A percentile compares a stretch with the other conserved stretches of the same genome.
Conservation (phyloP, 352 stramenopile genomes). For the Phytophthora citricola region DNA sequence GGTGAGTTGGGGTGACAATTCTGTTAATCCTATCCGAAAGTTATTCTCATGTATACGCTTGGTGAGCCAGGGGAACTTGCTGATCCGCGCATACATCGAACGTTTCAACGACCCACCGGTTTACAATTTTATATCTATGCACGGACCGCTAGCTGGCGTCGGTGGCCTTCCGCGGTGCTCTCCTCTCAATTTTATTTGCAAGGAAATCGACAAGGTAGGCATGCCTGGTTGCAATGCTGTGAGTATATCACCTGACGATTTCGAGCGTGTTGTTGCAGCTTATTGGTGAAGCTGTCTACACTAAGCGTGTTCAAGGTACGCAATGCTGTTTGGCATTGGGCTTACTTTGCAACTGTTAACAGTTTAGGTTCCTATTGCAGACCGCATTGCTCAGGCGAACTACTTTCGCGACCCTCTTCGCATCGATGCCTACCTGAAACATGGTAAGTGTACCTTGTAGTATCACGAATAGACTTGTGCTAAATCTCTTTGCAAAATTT, state of each 20-base stretch:
- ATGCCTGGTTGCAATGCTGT: not conserved
- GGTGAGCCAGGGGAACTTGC: slow-evolving; percentile 78
- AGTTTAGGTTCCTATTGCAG: slow-evolving; percentile 34
- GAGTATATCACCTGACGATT: slow-evolving; percentile 6
- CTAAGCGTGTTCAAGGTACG: slow-evolving; percentile 80
- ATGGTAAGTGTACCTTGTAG: slow-evolving; percentile 44
- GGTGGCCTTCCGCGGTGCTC: slow-evolving; percentile 90
- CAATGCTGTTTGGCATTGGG: not conserved
- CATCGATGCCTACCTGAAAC: slow-evolving; percentile 71
- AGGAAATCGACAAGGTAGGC: slow-evolving; percentile 74
- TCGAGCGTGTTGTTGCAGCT: slow-evolving; percentile 52
- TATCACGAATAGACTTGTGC: not conserved
- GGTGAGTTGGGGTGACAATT: slow-evolving; percentile 31
- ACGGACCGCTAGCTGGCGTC: slow-evolving; percentile 92
- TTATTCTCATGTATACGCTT: slow-evolving; percentile 6
- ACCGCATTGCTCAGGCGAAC: slow-evolving; percentile 90
- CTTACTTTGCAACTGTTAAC: slow-evolving; percentile 10
- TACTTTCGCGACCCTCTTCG: slow-evolving; percentile 93
- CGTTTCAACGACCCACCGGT: slow-evolving; percentile 94
- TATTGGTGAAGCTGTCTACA: slow-evolving; percentile 89
- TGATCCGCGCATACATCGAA: slow-evolving; percentile 95
- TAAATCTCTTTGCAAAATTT: not conserved
- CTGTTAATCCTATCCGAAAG: not conserved
- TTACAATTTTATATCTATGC: slow-evolving; percentile 91
- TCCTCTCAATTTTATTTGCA: slow-evolving; percentile 87